phyloP scores from a whole-genome alignment of 2,329 filamentous ascomycete genomes.

The Raffaelea deltoideospora region DNA sequence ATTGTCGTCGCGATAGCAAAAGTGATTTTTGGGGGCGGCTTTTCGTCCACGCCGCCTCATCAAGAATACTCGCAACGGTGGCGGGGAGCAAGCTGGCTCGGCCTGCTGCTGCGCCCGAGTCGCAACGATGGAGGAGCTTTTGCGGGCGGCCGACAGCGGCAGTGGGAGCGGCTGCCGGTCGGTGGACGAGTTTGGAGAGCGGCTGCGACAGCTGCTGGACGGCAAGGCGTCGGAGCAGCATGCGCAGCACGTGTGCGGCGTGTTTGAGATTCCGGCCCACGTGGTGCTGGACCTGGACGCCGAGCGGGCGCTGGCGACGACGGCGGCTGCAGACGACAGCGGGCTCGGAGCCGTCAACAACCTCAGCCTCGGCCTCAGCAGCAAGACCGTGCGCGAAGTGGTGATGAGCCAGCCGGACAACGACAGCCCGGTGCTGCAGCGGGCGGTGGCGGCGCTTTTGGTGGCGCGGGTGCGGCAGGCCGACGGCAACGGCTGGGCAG shows the following conservation, averaged over 20 bases:
- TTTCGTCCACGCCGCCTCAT: no score
- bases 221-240: constrained; percentile 29
- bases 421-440: constrained; percentile 32
- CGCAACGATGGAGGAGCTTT: constrained; percentile 17
- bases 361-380: no score
- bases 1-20: no score
- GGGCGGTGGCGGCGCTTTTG: constrained; percentile 33
- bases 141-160: constrained; percentile 12
- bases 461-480: constrained; percentile 24
- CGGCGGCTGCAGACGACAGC: constrained; percentile 4
- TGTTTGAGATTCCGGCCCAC: constrained; percentile 29
- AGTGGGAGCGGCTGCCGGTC: constrained; percentile 17
- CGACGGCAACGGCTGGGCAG: constrained; percentile 33
- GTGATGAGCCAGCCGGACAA: constrained; percentile 30
- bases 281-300: constrained; percentile 25
- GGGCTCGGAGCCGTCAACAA: constrained; percentile 19
- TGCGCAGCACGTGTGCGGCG: constrained; percentile 32
- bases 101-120: no score
- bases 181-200: constrained; percentile 29
- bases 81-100: no score
- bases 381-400: constrained; percentile 1
- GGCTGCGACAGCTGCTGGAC: constrained; percentile 25
- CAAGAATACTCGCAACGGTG: no score
- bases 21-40: no score
- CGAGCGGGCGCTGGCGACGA: background rate